Conservation (phyloP, 805 yeast species). For the Kodamaea kaohsiungensis region DNA sequence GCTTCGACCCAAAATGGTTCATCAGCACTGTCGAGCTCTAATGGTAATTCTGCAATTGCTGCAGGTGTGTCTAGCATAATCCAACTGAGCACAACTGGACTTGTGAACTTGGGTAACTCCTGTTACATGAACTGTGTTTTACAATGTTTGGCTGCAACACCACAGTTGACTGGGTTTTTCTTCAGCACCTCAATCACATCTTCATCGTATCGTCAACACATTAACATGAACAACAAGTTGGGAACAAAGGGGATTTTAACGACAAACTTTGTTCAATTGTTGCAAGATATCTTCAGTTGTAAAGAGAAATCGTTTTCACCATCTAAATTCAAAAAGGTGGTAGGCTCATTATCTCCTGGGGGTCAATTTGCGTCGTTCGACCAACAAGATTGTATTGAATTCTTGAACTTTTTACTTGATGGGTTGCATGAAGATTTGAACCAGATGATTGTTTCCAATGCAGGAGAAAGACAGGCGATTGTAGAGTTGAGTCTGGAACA, state of each 20-base stretch:
- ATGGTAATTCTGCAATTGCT: not conserved
- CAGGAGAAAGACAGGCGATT: conserved; percentile 34
- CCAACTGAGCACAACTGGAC: conserved; percentile 59
- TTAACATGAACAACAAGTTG: conserved; percentile 68
- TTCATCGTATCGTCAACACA: conserved; percentile 61
- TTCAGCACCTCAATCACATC: conserved; percentile 31
- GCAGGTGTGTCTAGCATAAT: not conserved
- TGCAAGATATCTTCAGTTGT: conserved; percentile 53
- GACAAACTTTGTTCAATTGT: conserved; percentile 60
- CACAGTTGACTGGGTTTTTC: conserved; percentile 63
- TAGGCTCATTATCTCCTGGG: conserved; percentile 64
- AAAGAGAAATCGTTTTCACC: conserved; percentile 57
- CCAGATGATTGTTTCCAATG: conserved; percentile 45
- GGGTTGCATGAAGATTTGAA: conserved; percentile 84
- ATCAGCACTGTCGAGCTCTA: not conserved
- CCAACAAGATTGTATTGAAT: conserved; percentile 88
- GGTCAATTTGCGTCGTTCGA: conserved; percentile 62
- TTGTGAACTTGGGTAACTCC: conserved; percentile 82
- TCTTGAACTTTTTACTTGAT: conserved; percentile 72
- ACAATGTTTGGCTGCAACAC: conserved; percentile 82
- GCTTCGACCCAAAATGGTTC: not conserved
- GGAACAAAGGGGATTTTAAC: conserved; percentile 85
- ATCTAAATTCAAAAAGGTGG: conserved; percentile 58
- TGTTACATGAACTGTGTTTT: conserved; percentile 90
- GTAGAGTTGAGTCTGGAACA: conserved; percentile 59